These are phyloP conservation scores for Biscogniauxia marginata DNA, from an alignment of 2,329 filamentous ascomycete species.

Conservation along the genomic window DNA sequence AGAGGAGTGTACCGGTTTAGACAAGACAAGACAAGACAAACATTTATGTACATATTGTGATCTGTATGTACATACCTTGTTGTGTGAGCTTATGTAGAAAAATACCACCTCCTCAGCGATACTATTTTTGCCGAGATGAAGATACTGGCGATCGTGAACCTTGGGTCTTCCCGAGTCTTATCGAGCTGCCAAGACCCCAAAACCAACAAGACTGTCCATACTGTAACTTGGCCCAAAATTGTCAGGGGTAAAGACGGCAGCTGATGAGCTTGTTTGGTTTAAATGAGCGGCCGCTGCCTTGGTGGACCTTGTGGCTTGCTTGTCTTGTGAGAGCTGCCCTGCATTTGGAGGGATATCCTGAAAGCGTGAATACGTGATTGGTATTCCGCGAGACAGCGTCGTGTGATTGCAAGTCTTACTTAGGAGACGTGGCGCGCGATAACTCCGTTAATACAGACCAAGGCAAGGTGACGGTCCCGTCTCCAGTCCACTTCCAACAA, in stretches of 20 bases:
- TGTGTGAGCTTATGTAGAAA: neutral
- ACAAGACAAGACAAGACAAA: too few species aligned
- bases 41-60: neutral
- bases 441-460: neutral
- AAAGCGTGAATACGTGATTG: neutral
- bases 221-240: neutral
- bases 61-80: neutral
- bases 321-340: neutral
- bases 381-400: neutral
- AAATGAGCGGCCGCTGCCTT: neutral
- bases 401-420: neutral
- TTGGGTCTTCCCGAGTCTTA: constrained; percentile 1
- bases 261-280: neutral
- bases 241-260: neutral
- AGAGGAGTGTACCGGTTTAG: too few species aligned
- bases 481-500: neutral
- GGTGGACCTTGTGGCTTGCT: neutral
- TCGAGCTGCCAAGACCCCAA: neutral
- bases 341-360: neutral
- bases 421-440: neutral
- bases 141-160: neutral
- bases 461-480: neutral
- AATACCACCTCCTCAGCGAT: too few species aligned
- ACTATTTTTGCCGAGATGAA: constrained; percentile 7
- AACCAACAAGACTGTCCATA: neutral